Base-by-base conservation (phyloP, 768 basidiomycete species). In the Phlebiopsis flavidoalba region DNA sequence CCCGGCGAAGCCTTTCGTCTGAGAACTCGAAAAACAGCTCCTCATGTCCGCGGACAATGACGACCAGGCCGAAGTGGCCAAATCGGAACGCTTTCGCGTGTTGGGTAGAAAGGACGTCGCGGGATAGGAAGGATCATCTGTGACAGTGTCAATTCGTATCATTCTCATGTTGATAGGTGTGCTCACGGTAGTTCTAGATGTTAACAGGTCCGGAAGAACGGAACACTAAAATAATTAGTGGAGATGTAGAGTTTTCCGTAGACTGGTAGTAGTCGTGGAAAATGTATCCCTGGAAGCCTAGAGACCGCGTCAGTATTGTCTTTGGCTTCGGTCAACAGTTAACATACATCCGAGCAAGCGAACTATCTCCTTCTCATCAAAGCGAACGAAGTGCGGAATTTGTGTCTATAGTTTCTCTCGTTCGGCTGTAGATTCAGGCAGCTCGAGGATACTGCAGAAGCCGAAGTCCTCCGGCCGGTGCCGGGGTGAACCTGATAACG, bases 21-120 rank as follows among this genome's bases (percentile, higher is more conserved):
- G 81, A 79, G 70, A 99, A 96, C 73, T 99, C 97, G 67, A 98
- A 90, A 78, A 99, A 99, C 10, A 98, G 79, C 71, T 99, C 96
- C 74, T 99, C 96, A 70, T 98, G 94, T 0, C 96, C 96, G 67
- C 90, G 92, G 66, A 99, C 86, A 57, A 98, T 88, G 59, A 98
- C 79, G 37, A 91, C 85, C 19, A 98, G 82, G 26, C 96, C 96
- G 67, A 89, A 84, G 69, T 94, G 93, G 6, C 91, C 93, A 71
- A 97, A 93, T 22, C 91, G 85, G 64, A 91, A 90, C 1, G 95
- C 91, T 72, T 88, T 93, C 8, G 89, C 86, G 70, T 84, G 89
- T 73, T 97, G 91, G 5, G 84, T 80, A 11, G 92, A 83, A 46
- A 98, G 77, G 43, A 98, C 84, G 72, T 98, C 96, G 47, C 84